Conservation (phyloP, 2,329 filamentous ascomycete genomes). For the Daldinia sp. region DNA sequence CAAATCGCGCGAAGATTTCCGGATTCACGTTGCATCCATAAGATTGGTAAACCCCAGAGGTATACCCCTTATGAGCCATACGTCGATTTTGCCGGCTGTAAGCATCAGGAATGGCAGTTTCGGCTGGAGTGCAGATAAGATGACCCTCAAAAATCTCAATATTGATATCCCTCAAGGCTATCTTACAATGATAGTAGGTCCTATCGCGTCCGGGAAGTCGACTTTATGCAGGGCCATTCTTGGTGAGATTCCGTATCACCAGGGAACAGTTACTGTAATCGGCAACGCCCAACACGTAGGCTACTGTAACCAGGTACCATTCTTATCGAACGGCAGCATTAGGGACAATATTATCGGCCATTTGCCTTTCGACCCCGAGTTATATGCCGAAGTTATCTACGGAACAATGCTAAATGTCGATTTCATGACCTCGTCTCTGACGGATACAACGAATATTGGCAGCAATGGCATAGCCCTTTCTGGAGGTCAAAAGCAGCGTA, state of each 20-base stretch:
- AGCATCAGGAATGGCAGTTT: conserved; percentile 44
- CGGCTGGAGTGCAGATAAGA: conserved; percentile 47
- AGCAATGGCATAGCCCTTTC: conserved; percentile 56
- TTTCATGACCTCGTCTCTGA: conserved; percentile 47
- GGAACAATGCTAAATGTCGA: conserved; percentile 42
- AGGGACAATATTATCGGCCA: conserved; percentile 45
- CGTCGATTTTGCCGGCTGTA: conserved; percentile 17
- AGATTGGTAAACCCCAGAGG: neutral
- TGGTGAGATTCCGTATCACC: conserved; percentile 47
- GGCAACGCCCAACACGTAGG: conserved; percentile 42
- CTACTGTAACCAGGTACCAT: conserved; percentile 51
- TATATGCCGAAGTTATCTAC: conserved; percentile 44
- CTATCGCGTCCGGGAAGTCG: conserved; percentile 56
- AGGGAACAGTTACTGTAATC: conserved; percentile 40
- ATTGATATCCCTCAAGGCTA: conserved; percentile 45
- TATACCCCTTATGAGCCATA: neutral
- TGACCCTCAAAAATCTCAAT: conserved; percentile 46
- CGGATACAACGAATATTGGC: conserved; percentile 53
- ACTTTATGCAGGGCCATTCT: conserved; percentile 53
- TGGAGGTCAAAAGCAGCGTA: conserved; percentile 56
- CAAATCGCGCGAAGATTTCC: conserved; percentile 43
- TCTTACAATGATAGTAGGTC: conserved; percentile 53
- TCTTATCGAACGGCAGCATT: conserved; percentile 48
- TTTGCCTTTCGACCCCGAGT: conserved; percentile 35
- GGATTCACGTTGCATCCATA: conserved; percentile 20